phyloP scores from a whole-genome alignment of 1,284 basidiomycete genomes.

The Rhodotorula sp. region DNA sequence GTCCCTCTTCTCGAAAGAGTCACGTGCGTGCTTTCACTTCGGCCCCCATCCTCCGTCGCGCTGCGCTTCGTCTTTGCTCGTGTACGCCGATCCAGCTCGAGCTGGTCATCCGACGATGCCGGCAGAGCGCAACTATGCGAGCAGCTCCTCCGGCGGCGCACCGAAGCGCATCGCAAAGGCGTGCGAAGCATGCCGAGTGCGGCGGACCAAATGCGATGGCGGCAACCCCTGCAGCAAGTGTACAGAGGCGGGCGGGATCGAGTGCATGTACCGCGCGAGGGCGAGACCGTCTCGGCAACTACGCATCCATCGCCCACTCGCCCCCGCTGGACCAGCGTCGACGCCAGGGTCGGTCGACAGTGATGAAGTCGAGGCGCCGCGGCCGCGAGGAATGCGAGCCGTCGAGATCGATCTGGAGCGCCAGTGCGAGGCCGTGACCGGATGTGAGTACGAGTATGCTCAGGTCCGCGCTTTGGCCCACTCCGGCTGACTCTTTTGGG shows the following conservation, averaged over 20 bases:
- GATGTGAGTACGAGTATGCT: neutral
- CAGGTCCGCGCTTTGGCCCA: neutral
- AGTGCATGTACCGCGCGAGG: conserved; percentile 6
- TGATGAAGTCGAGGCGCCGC: neutral
- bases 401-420: conserved; percentile 13
- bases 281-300: conserved; percentile 1
- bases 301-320: neutral
- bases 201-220: conserved; percentile 7
- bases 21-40: neutral
- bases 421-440: conserved; percentile 4
- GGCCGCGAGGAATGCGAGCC: neutral
- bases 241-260: neutral
- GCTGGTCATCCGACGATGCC: neutral
- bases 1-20: no score
- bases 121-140: neutral
- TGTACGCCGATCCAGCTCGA: neutral
- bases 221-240: neutral
- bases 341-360: no score
- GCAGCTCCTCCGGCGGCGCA: neutral
- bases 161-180: conserved; percentile 10
- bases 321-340: neutral
- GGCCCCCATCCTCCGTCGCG: neutral
- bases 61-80: neutral
- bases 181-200: conserved; percentile 6
- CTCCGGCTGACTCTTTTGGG: neutral